Evolutionary conservation across 2,329 filamentous ascomycete genomes (phyloP), one percentile per base, ranked within the genome.

Genomic region (Lachnellula cervina): DNA sequence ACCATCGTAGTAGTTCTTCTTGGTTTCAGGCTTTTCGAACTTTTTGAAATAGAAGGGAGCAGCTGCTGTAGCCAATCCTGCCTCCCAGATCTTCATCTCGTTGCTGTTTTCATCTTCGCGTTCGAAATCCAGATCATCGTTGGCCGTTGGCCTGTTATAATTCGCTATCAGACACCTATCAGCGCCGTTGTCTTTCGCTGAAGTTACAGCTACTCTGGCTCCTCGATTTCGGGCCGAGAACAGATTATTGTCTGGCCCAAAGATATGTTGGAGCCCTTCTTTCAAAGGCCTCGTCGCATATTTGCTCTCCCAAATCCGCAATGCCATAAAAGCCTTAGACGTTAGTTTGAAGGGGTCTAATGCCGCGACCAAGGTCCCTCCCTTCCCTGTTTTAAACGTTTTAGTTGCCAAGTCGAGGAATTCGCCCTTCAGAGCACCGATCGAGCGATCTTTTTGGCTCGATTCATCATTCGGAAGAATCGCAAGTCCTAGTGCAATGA

Each of bases 21-120:
- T 58, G 16, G 49, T 62, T 21, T 59, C 52, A 7, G 32, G 7
- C 45, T 63, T 63, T 34, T 57, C 55, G 42, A 62, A 63, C 17
- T 53, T 51, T 5, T 46, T 58, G 17, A 64, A 56, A 51, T 64
- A 64, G 50, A 59, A 61, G 3, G 62, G 62, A 4, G 62, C 62
- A 11, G 62, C 57, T 1, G 61, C 53, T 3, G 62, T 64, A 32
- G 62, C 61, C 16, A 64, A 42, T 17, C 54, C 61, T 23, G 62
- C 62, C 43, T 64, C 62, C 62, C 62, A 64, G 23, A 62, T 57
- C 42, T 59, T 59, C 56, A 59, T 56, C 28, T 61, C 58, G 14
- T 62, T 56, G 11, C 58, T 49, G 8, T 49, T 40, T 5, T 55
- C 52, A n/a, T 61, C 58, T 34, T 61, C 58, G 25, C 56, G 58